phyloP scores from a whole-genome alignment of 495 filamentous ascomycete genomes.

The Penicillium nucicola region DNA sequence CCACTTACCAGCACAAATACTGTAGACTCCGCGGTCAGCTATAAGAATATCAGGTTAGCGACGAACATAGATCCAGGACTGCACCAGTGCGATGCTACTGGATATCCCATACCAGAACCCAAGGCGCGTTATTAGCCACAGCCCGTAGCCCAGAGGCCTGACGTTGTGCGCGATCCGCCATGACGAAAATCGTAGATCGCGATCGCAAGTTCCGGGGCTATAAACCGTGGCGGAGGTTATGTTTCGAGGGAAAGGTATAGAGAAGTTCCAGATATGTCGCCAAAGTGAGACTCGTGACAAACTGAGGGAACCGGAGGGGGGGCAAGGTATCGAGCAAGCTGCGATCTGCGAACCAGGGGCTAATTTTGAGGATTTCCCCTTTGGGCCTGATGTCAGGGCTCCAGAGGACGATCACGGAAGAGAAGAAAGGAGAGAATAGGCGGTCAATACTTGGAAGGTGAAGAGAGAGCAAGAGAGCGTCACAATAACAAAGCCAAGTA shows the following conservation, averaged over 20 bases:
- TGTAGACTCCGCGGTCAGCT: constrained; percentile 42
- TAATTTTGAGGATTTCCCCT: constrained; percentile 10
- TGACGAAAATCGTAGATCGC: constrained; percentile 15
- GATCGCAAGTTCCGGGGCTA: constrained; percentile 6
- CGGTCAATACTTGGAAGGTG: neutral
- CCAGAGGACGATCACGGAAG: constrained; percentile 20
- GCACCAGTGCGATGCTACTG: neutral
- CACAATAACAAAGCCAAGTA: neutral
- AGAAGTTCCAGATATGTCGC: neutral
- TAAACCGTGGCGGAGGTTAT: constrained; percentile 5
- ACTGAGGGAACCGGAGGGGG: neutral
- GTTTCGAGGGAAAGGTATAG: neutral
- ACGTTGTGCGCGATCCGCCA: constrained; percentile 37
- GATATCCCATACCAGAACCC: constrained; percentile 62
- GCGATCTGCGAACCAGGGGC: constrained; percentile 8
- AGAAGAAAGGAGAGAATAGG: constrained; percentile 8
- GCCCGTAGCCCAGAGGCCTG: constrained; percentile 53
- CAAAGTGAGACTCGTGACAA: neutral
- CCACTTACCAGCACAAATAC: constrained; percentile 40
- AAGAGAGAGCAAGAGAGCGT: neutral
- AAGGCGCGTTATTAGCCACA: constrained; percentile 72
- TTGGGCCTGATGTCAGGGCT: constrained; percentile 19
- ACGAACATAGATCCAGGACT: neutral
- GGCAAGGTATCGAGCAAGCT: neutral
- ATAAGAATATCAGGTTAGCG: constrained; percentile 9